Evolutionary conservation across 2,329 filamentous ascomycete genomes (phyloP).

Genomic region (Thielaviopsis cerberus): DNA sequence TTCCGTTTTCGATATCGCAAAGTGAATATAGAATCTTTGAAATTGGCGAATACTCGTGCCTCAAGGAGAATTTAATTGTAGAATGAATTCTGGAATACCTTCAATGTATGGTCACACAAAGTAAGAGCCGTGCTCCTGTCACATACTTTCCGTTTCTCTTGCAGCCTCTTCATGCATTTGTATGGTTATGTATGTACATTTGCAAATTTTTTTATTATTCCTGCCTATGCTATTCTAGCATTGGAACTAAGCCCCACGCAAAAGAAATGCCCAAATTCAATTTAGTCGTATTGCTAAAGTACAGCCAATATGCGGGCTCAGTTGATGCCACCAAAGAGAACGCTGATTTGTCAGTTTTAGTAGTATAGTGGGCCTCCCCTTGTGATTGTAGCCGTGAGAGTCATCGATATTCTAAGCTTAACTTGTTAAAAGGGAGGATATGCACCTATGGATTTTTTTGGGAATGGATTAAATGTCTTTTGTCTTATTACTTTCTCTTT

Average conservation of each 20-base stretch:
- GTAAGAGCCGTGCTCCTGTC: not conserved
- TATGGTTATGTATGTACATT: too few species aligned
- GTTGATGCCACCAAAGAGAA: constrained; percentile 8
- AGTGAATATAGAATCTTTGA: too few species aligned
- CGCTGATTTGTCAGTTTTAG: constrained; percentile 7
- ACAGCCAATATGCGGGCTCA: not conserved
- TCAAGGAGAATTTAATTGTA: too few species aligned
- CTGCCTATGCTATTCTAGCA: not conserved
- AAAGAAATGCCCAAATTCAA: not conserved
- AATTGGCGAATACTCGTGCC: too few species aligned
- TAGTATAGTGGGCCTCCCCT: constrained; percentile 4
- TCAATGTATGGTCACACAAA: too few species aligned
- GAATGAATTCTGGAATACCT: too few species aligned
- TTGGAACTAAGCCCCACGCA: not conserved
- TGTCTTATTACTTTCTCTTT: not conserved
- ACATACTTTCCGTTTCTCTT: not conserved
- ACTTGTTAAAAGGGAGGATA: not conserved
- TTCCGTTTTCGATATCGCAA: too few species aligned
- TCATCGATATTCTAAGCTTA: not conserved
- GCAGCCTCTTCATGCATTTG: not conserved
- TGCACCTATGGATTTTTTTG: not conserved
- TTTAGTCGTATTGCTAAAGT: not conserved
- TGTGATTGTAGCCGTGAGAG: not conserved
- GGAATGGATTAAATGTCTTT: not conserved
- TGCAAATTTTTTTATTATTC: not conserved